Evolutionary conservation across 148 eudicot genomes (phyloP), one percentile per base, ranked within the genome.

Genomic region (Diospyros kaki): DNA sequence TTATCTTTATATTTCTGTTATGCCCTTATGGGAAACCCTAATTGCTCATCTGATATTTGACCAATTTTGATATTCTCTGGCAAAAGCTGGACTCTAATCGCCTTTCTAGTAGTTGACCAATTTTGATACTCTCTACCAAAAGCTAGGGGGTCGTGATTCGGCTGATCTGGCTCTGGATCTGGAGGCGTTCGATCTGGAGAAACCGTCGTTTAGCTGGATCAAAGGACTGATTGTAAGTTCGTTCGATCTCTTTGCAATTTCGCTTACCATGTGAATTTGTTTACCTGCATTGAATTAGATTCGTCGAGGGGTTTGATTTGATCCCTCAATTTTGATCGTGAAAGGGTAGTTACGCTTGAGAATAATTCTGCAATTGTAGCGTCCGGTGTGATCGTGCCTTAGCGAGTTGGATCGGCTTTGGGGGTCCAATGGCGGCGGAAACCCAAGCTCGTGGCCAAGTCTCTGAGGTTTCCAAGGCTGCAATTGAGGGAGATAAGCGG

Each of bases 351-450:
- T 0, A 14, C 70, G 43, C 63, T 71, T 52, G 44, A 28, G 28
- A 28, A 28, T 28, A 28, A 28, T 28, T 28, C 18, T 46, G 15
- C 56, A 76, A 39, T 42, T 59, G 46, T 58, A 68, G 71, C 61
- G 44, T 69, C 46, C 39, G 8, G 46, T 51, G 52, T 41, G 44
- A 53, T 63, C 66, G 48, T 61, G 28, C 28, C 58, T 58, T 58
- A 43, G 39, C 18, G 44, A 4, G 11, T 66, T 10, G n/a, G 53
- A 51, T 17, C 42, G 55, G 28, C 0, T 46, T 68, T 46, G 18
- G 53, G 39, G 54, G 61, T 9, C 7, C 66, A 81, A 83, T 86
- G 85, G 76, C 84, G 79, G 85, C 79, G 72, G 90, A 77, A 65
- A 72, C 75, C 3, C 84, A 43, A 9, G 77, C 63, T 76, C 64